These are phyloP conservation scores for Umbelopsis sp. DNA, from an alignment of 192 early-diverging fungal species.

Conservation along the genomic window DNA sequence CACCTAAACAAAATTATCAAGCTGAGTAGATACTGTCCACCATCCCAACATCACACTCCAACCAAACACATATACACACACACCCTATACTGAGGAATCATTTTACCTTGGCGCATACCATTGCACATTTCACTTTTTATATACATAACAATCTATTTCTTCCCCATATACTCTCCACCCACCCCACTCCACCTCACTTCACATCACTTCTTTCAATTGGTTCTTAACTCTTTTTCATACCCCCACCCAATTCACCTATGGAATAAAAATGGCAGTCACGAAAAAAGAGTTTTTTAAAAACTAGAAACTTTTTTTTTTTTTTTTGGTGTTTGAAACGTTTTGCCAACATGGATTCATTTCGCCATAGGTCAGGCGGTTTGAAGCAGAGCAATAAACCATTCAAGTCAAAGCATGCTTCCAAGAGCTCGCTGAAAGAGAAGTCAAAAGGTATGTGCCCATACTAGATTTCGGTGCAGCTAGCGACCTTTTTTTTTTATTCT, in stretches of 20 bases:
- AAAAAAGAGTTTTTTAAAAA: constrained; percentile 8
- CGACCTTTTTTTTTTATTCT: background rate
- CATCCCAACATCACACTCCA: background rate
- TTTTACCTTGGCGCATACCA: background rate
- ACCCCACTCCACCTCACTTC: too few species aligned
- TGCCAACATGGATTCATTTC: constrained; percentile 16
- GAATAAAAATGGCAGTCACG: constrained; percentile 9
- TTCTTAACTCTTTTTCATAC: background rate
- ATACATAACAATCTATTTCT: background rate
- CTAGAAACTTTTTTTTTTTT: constrained; percentile 10
- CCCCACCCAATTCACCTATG: background rate
- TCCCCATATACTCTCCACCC: background rate
- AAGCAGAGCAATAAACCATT: constrained; percentile 97
- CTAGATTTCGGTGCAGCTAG: background rate
- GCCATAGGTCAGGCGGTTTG: constrained; percentile 75
- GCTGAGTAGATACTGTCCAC: background rate
- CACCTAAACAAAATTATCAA: background rate
- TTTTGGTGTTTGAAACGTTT: background rate
- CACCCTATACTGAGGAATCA: background rate
- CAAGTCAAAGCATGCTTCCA: constrained; percentile 91
- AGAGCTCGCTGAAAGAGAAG: constrained; percentile 76
- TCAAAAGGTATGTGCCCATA: constrained; percentile 62
- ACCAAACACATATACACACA: background rate
- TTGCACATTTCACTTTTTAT: background rate
- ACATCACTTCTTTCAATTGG: too few species aligned